phyloP scores from a whole-genome alignment of 1,139 yeast species.

The Geotrichum reessii region DNA sequence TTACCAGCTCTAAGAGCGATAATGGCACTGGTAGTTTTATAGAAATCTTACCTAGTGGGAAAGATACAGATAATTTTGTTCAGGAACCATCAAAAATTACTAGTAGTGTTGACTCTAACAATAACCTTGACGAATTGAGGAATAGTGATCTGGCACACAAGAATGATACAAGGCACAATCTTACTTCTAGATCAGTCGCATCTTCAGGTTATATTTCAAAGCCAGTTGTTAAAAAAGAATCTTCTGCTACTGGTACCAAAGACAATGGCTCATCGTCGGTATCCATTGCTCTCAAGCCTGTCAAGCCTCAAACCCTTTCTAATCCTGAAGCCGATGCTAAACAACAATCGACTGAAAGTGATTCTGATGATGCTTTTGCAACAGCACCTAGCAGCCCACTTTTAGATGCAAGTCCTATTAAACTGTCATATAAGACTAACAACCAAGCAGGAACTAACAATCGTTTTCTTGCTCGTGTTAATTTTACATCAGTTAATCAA shows the following conservation, averaged over 20 bases:
- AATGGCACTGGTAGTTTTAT: background rate
- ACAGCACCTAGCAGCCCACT: background rate
- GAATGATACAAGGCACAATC: background rate
- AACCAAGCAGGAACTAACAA: background rate
- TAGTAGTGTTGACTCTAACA: background rate
- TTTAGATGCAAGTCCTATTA: background rate
- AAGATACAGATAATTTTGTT: background rate
- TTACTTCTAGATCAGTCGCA: background rate
- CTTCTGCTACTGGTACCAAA: background rate
- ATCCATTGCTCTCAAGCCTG: background rate
- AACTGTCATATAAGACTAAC: background rate
- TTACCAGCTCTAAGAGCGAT: background rate
- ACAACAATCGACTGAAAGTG: background rate
- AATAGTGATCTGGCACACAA: background rate
- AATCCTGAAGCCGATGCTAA: background rate
- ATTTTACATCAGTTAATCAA: no score
- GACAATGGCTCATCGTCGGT: background rate
- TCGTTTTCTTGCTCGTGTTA: background rate
- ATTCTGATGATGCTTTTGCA: background rate
- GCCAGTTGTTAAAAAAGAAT: background rate
- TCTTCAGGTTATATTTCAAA: background rate
- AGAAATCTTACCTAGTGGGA: background rate
- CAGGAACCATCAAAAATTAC: background rate
- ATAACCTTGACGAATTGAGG: background rate
- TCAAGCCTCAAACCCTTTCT: background rate